Conservation (phyloP, 2,329 filamentous ascomycete species). For the Gnomoniopsis sp. region DNA sequence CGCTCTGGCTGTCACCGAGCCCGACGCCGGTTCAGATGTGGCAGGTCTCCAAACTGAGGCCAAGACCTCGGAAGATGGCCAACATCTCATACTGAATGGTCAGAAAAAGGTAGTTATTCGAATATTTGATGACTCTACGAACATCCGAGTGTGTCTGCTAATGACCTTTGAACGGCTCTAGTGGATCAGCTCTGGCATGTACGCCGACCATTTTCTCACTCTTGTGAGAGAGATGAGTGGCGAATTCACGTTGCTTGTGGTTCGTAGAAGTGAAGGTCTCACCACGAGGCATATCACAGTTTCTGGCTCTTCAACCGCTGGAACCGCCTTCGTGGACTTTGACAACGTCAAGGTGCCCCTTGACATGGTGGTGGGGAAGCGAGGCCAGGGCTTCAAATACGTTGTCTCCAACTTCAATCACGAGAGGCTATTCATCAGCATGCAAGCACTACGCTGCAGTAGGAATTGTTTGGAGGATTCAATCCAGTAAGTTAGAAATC, state of each 20-base stretch:
- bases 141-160: not conserved
- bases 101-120: slow-evolving; percentile 42
- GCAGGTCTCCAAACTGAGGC: slow-evolving; percentile 18
- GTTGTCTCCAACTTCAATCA: slow-evolving; percentile 42
- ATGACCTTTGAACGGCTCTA: slow-evolving; percentile 24
- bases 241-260: slow-evolving; percentile 53
- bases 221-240: slow-evolving; percentile 42
- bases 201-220: slow-evolving; percentile 54
- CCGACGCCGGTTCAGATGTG: slow-evolving; percentile 21
- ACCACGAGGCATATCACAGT: slow-evolving; percentile 52
- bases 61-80: slow-evolving; percentile 12
- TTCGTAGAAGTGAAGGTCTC: slow-evolving; percentile 45
- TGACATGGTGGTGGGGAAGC: slow-evolving; percentile 46
- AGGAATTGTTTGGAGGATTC: slow-evolving; percentile 49
- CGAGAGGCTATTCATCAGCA: slow-evolving; percentile 52
- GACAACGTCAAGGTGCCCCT: slow-evolving; percentile 50
- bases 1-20: slow-evolving; percentile 21
- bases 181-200: slow-evolving; percentile 59
- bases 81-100: slow-evolving; percentile 54
- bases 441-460: slow-evolving; percentile 51
- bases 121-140: not conserved
- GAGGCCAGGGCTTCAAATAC: slow-evolving; percentile 45
- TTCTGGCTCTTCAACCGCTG: slow-evolving; percentile 58
- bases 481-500: slow-evolving; percentile 37
- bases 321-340: slow-evolving; percentile 50